Conservation (phyloP, 192 early-diverging fungal species). For the Gonapodya sp. region DNA sequence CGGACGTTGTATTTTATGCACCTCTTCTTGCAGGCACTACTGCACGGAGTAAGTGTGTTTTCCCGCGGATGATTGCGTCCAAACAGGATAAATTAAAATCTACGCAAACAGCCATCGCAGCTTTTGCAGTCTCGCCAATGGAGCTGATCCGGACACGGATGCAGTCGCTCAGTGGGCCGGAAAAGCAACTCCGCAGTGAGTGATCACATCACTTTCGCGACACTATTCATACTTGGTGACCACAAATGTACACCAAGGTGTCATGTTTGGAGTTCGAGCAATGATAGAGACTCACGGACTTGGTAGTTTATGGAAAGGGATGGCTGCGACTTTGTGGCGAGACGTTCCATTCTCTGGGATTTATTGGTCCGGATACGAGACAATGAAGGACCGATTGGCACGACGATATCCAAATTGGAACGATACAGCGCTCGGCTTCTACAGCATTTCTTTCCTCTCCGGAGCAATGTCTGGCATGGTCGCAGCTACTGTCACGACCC, state of each 20-base stretch:
- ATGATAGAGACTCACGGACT: not conserved
- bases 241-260: not conserved
- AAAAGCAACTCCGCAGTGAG: not conserved
- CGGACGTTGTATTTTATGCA: slow-evolving; percentile 41
- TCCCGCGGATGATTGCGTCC: not conserved
- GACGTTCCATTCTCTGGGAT: slow-evolving; percentile 91
- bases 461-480: slow-evolving; percentile 82
- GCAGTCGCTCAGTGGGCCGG: slow-evolving; percentile 59
- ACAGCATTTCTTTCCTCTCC: slow-evolving; percentile 55
- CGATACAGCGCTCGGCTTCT: not conserved
- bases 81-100: not conserved
- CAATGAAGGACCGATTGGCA: slow-evolving; percentile 32
- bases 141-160: slow-evolving; percentile 87
- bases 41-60: slow-evolving; percentile 53
- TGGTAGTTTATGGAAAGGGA: slow-evolving; percentile 63
- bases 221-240: not conserved
- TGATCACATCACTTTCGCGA: not conserved
- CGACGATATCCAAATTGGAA: not conserved
- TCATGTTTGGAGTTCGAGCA: not conserved
- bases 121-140: slow-evolving; percentile 72
- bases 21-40: slow-evolving; percentile 65
- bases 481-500: slow-evolving; percentile 79
- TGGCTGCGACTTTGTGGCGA: slow-evolving; percentile 80
- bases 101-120: slow-evolving; percentile 47
- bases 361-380: slow-evolving; percentile 91